Percentiles rank a stretch among this genome's conserved stretches.
Conservation (phyloP, 805 yeast species). For the Candida insectorum region DNA sequence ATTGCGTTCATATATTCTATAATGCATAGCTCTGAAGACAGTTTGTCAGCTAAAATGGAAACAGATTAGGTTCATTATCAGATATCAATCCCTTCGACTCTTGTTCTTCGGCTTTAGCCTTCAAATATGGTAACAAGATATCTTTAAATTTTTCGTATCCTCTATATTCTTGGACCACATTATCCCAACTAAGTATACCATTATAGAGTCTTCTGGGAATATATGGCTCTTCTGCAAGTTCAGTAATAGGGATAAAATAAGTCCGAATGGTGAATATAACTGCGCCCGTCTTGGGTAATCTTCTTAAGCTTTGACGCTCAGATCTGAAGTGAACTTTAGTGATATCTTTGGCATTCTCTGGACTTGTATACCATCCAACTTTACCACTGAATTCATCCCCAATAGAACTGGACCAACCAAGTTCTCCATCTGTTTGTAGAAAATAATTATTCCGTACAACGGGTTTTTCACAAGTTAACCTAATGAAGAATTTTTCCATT, state of each 20-base stretch:
- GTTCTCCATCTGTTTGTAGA: constrained; percentile 57
- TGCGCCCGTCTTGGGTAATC: constrained; percentile 59
- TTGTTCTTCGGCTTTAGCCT: constrained; percentile 45
- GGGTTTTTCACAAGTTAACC: constrained; percentile 56
- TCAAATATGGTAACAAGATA: constrained; percentile 53
- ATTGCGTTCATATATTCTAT: no score
- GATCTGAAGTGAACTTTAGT: constrained; percentile 53
- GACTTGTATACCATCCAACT: constrained; percentile 67
- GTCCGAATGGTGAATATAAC: constrained; percentile 60
- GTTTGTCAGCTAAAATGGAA: constrained; percentile 49
- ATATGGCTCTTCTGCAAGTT: constrained; percentile 56
- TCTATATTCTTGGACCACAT: constrained; percentile 57
- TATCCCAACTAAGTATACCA: constrained; percentile 59
- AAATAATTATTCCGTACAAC: constrained; percentile 68
- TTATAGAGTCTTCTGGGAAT: constrained; percentile 58
- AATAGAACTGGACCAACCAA: constrained; percentile 64
- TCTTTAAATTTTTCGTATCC: constrained; percentile 55
- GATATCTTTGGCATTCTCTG: constrained; percentile 40
- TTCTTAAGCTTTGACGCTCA: constrained; percentile 61
- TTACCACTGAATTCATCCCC: constrained; percentile 51
- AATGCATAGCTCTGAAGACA: no score
- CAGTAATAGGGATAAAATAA: constrained; percentile 53
- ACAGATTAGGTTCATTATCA: constrained; percentile 38
- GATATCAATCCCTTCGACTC: constrained; percentile 38
- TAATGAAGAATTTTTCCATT: constrained; percentile 62